These are phyloP conservation scores for Elaeis guineensis DNA, from an alignment of 176 grass and related monocot species.

Conservation along the genomic window DNA sequence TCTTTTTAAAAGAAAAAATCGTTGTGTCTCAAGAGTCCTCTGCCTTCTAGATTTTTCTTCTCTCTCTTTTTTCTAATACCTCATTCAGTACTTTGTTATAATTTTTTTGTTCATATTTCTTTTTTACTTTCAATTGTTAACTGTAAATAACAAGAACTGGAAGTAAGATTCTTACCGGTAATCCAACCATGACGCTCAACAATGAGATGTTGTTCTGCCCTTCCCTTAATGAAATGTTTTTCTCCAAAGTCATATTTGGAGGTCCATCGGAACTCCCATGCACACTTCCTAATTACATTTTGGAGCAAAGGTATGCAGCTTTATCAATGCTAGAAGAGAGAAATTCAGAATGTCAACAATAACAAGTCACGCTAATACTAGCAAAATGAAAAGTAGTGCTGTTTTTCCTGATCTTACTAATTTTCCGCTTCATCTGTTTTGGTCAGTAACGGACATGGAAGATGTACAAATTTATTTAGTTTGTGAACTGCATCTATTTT, in stretches of 20 bases:
- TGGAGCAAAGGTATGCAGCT: not conserved
- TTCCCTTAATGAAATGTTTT: conserved; percentile 32
- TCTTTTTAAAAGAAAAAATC: too few species aligned
- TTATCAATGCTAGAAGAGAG: conserved; percentile 10
- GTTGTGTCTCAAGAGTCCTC: too few species aligned
- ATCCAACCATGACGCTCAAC: conserved; percentile 86
- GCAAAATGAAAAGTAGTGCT: too few species aligned
- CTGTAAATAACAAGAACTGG: not conserved
- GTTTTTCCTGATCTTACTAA: too few species aligned
- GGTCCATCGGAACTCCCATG: conserved; percentile 47
- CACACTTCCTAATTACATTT: conserved; percentile 33
- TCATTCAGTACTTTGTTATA: too few species aligned
- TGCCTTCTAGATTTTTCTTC: too few species aligned
- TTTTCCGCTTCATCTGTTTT: too few species aligned
- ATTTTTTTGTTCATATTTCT: not conserved
- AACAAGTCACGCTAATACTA: too few species aligned
- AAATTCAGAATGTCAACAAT: not conserved
- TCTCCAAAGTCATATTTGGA: conserved; percentile 31
- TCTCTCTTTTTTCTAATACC: too few species aligned
- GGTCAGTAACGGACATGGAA: too few species aligned
- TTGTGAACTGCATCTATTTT: too few species aligned
- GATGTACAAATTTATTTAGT: too few species aligned
- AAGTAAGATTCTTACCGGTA: conserved; percentile 51
- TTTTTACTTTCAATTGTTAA: not conserved
- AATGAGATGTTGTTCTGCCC: conserved; percentile 71